Evolutionary conservation across 129 eudicot genomes (phyloP).

Genomic region (Daucus carota): DH1_v3.0 NC_030384.2:50002501-50003000

Average conservation of each 20-base stretch:
- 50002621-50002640: constrained; percentile 92
- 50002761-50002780: background rate
- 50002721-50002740: constrained; percentile 66
- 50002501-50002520: background rate
- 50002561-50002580: background rate
- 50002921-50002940: background rate
- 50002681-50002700: constrained; percentile 93
- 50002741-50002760: constrained; percentile 11
- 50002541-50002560: background rate
- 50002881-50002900: too few species aligned
- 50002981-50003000: background rate
- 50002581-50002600: background rate
- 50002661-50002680: constrained; percentile 95
- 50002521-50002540: background rate
- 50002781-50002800: background rate
- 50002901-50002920: background rate
- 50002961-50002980: background rate
- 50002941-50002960: background rate
- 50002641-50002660: constrained; percentile 90
- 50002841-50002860: too few species aligned
- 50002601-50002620: constrained; percentile 15
- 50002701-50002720: constrained; percentile 72
- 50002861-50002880: too few species aligned
- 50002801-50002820: background rate
- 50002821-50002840: background rate